phyloP scores from a whole-genome alignment of 2,329 filamentous ascomycete genomes.

The Fusarium xyrophilum region DNA sequence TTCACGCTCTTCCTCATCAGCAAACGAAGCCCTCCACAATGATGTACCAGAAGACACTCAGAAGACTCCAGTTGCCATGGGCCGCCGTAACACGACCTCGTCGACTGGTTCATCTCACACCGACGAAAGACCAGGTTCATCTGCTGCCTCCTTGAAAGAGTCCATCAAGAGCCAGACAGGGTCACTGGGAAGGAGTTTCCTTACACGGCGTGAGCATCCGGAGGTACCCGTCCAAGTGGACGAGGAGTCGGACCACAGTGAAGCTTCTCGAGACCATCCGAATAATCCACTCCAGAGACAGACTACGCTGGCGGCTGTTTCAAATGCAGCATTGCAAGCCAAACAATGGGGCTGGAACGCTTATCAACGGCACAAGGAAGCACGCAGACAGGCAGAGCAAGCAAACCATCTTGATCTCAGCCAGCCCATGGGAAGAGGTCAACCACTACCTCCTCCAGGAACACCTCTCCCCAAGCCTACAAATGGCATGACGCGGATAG shows the following conservation, averaged over 20 bases:
- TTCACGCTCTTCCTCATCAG: constrained; percentile 60
- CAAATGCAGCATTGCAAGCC: constrained; percentile 62
- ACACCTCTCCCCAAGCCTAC: constrained; percentile 74
- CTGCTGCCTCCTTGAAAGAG: constrained; percentile 44
- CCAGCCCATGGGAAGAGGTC: constrained; percentile 82
- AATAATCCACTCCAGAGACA: constrained; percentile 43
- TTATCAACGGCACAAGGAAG: constrained; percentile 58
- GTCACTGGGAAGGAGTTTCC: constrained; percentile 50
- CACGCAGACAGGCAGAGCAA: constrained; percentile 46
- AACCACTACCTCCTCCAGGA: constrained; percentile 81
- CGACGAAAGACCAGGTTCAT: constrained; percentile 40
- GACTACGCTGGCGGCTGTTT: constrained; percentile 61
- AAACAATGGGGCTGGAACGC: constrained; percentile 67
- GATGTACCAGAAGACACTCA: constrained; percentile 47
- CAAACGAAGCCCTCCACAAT: constrained; percentile 50
- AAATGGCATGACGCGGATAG: constrained; percentile 65
- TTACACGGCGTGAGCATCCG: constrained; percentile 50
- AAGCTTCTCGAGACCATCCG: constrained; percentile 46
- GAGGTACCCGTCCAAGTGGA: constrained; percentile 43
- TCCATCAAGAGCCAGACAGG: constrained; percentile 52
- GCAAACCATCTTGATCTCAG: constrained; percentile 53
- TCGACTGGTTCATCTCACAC: constrained; percentile 46
- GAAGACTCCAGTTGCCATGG: constrained; percentile 37
- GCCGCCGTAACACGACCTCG: constrained; percentile 50
- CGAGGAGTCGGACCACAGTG: constrained; percentile 47